Evolutionary conservation across 2,329 filamentous ascomycete species (phyloP).

Genomic region (Aspergillus versicolor): DNA sequence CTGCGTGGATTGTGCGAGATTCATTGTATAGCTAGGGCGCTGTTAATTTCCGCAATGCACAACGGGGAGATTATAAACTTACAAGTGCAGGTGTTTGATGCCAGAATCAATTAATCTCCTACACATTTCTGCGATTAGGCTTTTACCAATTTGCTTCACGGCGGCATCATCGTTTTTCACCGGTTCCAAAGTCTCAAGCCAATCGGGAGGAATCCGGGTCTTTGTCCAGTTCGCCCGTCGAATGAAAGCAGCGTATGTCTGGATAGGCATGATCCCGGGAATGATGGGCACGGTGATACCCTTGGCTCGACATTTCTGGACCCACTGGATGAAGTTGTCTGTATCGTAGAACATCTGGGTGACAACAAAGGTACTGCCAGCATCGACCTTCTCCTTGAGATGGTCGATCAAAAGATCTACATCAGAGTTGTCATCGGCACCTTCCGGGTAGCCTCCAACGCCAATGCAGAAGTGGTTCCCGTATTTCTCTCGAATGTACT

Average conservation of each 20-base stretch:
- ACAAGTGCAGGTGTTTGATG: slow-evolving; percentile 87
- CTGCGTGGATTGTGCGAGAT: slow-evolving; percentile 87
- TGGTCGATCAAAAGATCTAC: slow-evolving; percentile 84
- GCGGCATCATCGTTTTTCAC: slow-evolving; percentile 96
- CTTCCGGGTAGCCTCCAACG: slow-evolving; percentile 94
- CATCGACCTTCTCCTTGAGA: slow-evolving; percentile 95
- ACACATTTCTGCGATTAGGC: slow-evolving; percentile 85
- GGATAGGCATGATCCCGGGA: slow-evolving; percentile 89
- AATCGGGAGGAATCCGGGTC: slow-evolving; percentile 75
- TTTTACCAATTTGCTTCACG: slow-evolving; percentile 85
- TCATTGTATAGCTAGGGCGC: slow-evolving; percentile 81
- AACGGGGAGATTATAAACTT: slow-evolving; percentile 29
- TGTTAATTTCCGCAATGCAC: background rate
- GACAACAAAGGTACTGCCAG: slow-evolving; percentile 88
- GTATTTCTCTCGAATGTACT: slow-evolving; percentile 75
- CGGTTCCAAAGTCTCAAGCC: slow-evolving; percentile 80
- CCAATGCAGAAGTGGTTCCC: slow-evolving; percentile 95
- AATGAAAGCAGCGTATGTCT: slow-evolving; percentile 90
- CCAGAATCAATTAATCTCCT: slow-evolving; percentile 78
- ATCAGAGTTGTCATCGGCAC: slow-evolving; percentile 88
- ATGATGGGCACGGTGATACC: slow-evolving; percentile 84
- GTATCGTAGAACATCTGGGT: slow-evolving; percentile 99
- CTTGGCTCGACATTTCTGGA: slow-evolving; percentile 76
- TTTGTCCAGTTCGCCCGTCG: slow-evolving; percentile 89
- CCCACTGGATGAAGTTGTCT: slow-evolving; percentile 92